Percentiles rank a stretch among this genome's conserved stretches.
Conservation (phyloP, 2,329 filamentous ascomycete genomes). For the Claviceps sp. region DNA sequence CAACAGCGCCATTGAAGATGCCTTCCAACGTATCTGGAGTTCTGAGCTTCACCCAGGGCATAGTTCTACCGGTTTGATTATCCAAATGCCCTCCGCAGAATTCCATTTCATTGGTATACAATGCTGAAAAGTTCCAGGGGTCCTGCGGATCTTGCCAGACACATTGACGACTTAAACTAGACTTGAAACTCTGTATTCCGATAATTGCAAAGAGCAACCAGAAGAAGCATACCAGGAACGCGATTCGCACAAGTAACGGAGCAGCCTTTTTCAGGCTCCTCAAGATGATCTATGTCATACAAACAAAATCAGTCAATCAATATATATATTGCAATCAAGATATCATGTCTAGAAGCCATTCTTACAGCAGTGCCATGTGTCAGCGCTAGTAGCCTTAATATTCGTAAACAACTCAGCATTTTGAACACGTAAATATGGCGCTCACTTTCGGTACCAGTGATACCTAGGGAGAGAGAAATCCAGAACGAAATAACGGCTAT, state of each 20-base stretch:
- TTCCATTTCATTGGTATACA: conserved; percentile 52
- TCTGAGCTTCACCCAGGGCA: conserved; percentile 51
- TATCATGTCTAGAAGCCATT: neutral
- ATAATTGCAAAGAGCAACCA: conserved; percentile 96
- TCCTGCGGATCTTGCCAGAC: conserved; percentile 59
- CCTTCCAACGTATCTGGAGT: conserved; percentile 26
- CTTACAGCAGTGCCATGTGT: conserved; percentile 85
- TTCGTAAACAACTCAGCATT: conserved; percentile 92
- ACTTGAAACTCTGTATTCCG: conserved; percentile 91
- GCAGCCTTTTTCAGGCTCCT: conserved; percentile 92
- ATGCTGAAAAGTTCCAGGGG: conserved; percentile 36
- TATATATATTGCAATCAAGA: neutral
- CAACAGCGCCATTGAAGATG: conserved; percentile 34
- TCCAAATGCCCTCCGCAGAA: conserved; percentile 80
- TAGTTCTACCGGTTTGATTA: conserved; percentile 37
- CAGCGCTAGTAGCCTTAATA: conserved; percentile 76
- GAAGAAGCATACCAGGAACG: conserved; percentile 90
- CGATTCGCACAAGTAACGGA: conserved; percentile 80
- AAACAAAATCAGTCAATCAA: conserved; percentile 5
- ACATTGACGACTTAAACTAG: conserved; percentile 63
- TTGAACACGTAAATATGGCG: conserved; percentile 79
- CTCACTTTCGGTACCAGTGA: conserved; percentile 53
- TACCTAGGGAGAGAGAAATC: conserved; percentile 67
- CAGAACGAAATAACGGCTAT: conserved; percentile 90
- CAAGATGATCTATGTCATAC: conserved; percentile 58